Evolutionary conservation across 768 basidiomycete species (phyloP), one percentile per base, ranked within the genome.

Genomic region (Cantharellus anzutake): DNA sequence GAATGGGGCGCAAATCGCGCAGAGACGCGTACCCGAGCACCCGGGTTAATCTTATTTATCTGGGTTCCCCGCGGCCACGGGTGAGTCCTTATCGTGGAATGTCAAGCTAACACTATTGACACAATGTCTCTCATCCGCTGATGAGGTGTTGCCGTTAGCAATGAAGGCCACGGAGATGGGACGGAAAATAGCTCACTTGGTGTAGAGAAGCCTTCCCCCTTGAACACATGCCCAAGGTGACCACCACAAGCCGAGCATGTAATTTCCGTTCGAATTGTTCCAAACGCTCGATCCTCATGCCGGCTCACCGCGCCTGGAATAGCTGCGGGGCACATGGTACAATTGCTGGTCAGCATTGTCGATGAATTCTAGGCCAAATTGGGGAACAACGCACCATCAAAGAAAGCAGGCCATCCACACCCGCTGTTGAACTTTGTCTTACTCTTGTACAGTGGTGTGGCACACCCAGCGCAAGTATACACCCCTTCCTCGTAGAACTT

Each of bases 361-460:
- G 20, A 29, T 7, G 53, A 14, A n/a, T 4, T 5, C 14, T 29
- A 48, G 29, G 29, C 44, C 11, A 11, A 48, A 48, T 11, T 11
- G 44, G 29, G 44, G 11, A 11, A 48, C 29, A 16, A 65, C 72
- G 60, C 62, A 85, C 86, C 86, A 68, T 94, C 92, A 68, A 84
- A 97, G 77, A 96, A 97, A 0, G 92, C 89, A n/a, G 93, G 92
- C 92, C 92, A 97, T 34, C 92, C 92, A 66, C 89, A 94, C 4
- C 90, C 89, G 61, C 87, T 91, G 65, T 84, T 77, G 71, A 94
- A 96, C 72, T 96, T 96, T 64, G 89, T 91, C 37, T 74, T 75
- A 66, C 85, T 87, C 75, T 83, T 87, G 74, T 94, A 96, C 56
- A 96, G 72, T 0, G 90, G 83, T 2, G 87, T 80, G 41, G 75